Percentiles rank a stretch among this genome's conserved stretches.
Evolutionary conservation across 2,329 filamentous ascomycete genomes (phyloP).

Genomic region (Pseudopithomyces maydicus): DNA sequence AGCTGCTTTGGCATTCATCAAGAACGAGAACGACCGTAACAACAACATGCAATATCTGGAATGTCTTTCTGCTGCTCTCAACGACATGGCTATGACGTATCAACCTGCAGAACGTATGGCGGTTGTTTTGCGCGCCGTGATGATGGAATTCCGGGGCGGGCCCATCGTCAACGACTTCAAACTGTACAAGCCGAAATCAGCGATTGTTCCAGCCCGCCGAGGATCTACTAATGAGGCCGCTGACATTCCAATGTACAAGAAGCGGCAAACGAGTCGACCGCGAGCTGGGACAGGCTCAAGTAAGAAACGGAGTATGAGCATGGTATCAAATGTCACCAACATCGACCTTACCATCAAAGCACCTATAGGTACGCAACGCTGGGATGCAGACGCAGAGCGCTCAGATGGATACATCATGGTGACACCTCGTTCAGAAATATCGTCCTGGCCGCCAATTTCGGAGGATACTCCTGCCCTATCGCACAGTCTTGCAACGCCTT

Average conservation of each 20-base stretch:
- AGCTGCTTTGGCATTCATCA: slow-evolving; percentile 51
- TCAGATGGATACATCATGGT: slow-evolving; percentile 35
- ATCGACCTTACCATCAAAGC: slow-evolving; percentile 28
- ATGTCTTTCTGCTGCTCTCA: slow-evolving; percentile 57
- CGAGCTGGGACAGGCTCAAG: slow-evolving; percentile 22
- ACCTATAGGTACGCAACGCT: slow-evolving; percentile 14
- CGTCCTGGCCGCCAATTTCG: slow-evolving; percentile 25
- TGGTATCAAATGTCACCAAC: slow-evolving; percentile 9
- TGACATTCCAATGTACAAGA: slow-evolving; percentile 34
- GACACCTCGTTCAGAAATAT: slow-evolving; percentile 34
- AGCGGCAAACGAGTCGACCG: slow-evolving; percentile 32
- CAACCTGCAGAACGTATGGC: slow-evolving; percentile 62
- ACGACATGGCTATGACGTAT: slow-evolving; percentile 60
- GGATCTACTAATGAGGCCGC: slow-evolving; percentile 27
- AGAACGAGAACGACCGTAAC: slow-evolving; percentile 45
- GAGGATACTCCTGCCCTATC: slow-evolving; percentile 18
- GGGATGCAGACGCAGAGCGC: slow-evolving; percentile 23
- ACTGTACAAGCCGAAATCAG: slow-evolving; percentile 32
- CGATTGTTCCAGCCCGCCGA: slow-evolving; percentile 36
- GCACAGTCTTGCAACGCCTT: slow-evolving; percentile 14
- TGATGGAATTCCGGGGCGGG: slow-evolving; percentile 51
- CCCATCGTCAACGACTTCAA: slow-evolving; percentile 17
- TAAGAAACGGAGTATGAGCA: slow-evolving; percentile 29
- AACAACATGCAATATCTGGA: slow-evolving; percentile 58
- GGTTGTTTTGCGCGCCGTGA: slow-evolving; percentile 58